A percentile compares a stretch with the other conserved stretches of the same genome.
Conservation (phyloP, 2,329 filamentous ascomycete species). For the Erysiphe pulchra region DNA sequence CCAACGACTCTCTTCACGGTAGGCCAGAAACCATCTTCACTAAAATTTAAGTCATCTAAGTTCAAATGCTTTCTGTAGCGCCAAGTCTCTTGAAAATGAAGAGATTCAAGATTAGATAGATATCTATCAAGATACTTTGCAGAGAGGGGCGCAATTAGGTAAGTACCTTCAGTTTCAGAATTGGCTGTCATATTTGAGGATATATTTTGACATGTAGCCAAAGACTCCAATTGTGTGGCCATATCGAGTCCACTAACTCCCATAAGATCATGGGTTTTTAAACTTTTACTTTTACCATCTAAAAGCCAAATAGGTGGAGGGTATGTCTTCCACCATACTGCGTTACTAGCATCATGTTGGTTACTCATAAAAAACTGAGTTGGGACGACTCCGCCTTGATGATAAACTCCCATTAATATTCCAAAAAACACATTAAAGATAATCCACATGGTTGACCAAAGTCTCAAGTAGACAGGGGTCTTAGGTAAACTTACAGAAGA, state of each 20-base stretch:
- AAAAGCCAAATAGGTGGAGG: constrained; percentile 59
- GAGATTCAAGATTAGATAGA: constrained; percentile 19
- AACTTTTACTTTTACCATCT: constrained; percentile 45
- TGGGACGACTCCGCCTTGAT: constrained; percentile 56
- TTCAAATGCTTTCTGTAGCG: constrained; percentile 42
- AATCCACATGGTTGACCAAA: constrained; percentile 38
- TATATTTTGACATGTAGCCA: constrained; percentile 32
- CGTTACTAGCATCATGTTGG: constrained; percentile 37
- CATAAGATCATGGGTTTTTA: constrained; percentile 51
- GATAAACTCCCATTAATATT: constrained; percentile 53
- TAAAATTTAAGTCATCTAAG: constrained; percentile 59
- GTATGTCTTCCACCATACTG: constrained; percentile 65
- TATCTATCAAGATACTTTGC: constrained; percentile 43
- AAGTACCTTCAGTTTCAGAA: constrained; percentile 36
- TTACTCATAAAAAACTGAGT: constrained; percentile 50
- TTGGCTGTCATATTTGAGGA: constrained; percentile 27
- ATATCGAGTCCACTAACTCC: constrained; percentile 36
- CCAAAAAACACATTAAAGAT: constrained; percentile 43
- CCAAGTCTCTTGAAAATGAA: constrained; percentile 47
- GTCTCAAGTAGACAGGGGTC: constrained; percentile 20
- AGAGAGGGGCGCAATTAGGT: constrained; percentile 48
- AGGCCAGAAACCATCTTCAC: constrained; percentile 46
- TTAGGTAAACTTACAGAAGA: constrained; percentile 45
- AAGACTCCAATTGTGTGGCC: constrained; percentile 27
- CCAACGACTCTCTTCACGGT: constrained; percentile 44